Evolutionary conservation across 345 rosid genomes (phyloP), one percentile per base, ranked within the genome.

Genomic region (Odontarrhena argentea): DNA sequence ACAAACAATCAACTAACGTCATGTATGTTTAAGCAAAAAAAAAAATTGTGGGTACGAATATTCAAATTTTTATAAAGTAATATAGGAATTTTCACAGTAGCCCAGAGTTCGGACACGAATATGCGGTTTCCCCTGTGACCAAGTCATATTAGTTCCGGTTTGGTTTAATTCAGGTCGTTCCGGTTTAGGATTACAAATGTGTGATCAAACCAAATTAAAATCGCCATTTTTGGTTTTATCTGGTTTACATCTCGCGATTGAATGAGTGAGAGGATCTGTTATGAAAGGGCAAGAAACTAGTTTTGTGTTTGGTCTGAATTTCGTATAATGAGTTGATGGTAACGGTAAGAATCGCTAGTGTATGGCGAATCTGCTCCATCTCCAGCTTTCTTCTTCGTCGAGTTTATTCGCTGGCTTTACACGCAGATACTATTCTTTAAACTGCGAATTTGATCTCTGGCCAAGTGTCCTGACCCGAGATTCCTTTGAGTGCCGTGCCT

Each of bases 331-430:
- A 10, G 14, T 18, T 44, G 3, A 18, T 55, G 6, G 32, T 32
- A 70, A 37, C 52, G 14, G 47, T 69, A 22, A 41, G 32, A 12
- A 28, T 42, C 51, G 7, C 9, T 46, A 40, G 18, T 34, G 0
- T 5, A 73, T 73, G 77, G 68, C 69, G 64, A 74, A 74, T 74
- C 32, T 60, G 41, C 56, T 73, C 18, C 22, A 51, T 52, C 70
- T 30, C 32, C 76, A 72, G 25, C 76, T 50, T 6, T 65, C 59
- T 44, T 66, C 62, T 66, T 58, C 61, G 22, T 70, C 62, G 30
- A 40, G 32, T 45, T 28, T 55, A 11, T 12, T 38, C 14, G 4
- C 50, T 59, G 8, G 34, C 37, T 8, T 41, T 11, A 57, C 14
- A 46, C 48, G 45, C 11, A 54, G 68, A 60, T 13, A 11, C 67